phyloP scores from a whole-genome alignment of 2,329 filamentous ascomycete genomes.

The Arachnopeziza araneosa region DNA sequence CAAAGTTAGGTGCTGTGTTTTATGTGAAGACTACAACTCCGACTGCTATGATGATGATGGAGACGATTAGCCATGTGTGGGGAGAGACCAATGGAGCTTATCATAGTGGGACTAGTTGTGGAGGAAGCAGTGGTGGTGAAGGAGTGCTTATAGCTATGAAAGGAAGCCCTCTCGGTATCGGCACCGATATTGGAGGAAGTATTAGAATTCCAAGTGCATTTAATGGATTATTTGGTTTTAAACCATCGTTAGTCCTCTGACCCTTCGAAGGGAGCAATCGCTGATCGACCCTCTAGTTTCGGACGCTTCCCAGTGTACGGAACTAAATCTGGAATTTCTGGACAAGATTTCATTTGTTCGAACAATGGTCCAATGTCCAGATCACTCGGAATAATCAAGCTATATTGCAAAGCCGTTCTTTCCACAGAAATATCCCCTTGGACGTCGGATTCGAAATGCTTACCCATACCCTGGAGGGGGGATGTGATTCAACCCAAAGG shows the following conservation, averaged over 20 bases:
- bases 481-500: constrained; percentile 30
- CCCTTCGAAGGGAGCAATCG: background rate
- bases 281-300: constrained; percentile 20
- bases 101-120: constrained; percentile 24
- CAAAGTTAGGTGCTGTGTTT: constrained; percentile 36
- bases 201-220: constrained; percentile 35
- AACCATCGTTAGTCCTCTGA: constrained; percentile 27
- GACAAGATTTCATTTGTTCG: constrained; percentile 35
- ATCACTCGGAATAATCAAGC: constrained; percentile 30
- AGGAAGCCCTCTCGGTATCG: constrained; percentile 26
- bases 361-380: constrained; percentile 36
- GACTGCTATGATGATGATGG: constrained; percentile 38
- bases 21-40: constrained; percentile 37
- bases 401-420: constrained; percentile 34
- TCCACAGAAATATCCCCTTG: constrained; percentile 31
- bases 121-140: constrained; percentile 28
- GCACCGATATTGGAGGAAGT: constrained; percentile 33
- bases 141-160: constrained; percentile 26
- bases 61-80: constrained; percentile 38
- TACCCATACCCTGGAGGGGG: constrained; percentile 35
- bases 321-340: constrained; percentile 32
- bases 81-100: constrained; percentile 33
- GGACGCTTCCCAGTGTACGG: constrained; percentile 35
- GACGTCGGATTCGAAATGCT: constrained; percentile 34
- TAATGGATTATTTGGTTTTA: constrained; percentile 35